Base-by-base conservation (phyloP, 768 basidiomycete genomes). In the Trametes sanguinea region DNA sequence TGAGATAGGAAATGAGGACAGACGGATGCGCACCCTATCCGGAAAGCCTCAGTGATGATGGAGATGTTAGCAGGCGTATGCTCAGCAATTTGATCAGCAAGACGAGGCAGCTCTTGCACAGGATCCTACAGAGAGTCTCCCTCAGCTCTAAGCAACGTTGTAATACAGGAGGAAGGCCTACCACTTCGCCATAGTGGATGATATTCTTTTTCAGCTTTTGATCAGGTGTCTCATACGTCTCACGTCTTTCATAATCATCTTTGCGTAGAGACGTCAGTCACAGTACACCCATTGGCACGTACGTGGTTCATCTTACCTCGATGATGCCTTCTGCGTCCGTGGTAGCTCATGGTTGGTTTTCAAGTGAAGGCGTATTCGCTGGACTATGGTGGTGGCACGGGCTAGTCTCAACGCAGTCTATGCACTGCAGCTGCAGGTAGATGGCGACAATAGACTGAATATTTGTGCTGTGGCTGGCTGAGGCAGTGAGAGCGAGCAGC, bases 111-210 rank as follows among this genome's bases (percentile, higher is more conserved):
- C 70, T 93, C 91, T 68, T 92, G 86, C 6, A 80, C 59, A 30
- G 85, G 80, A 65, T 92, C 90, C 92, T 93, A 63, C 42, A 54
- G 16, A 11, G 60, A 37, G 13, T 32, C n/a, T 54, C 10, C 33
- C 14, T 30, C 5, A 30, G 40, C 54, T 11, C 27, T 13, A 44
- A 27, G 35, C 52, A 5, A 52, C 39, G 14, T 13, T 1, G 30
- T 29, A 22, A 33, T 51, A 32, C 35, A 42, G 7, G 54, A 65
- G 27, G 51, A 33, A 40, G 17, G 77, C 90, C 78, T 69, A 92
- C 92, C 74, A 91, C 90, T 81, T 94, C 92, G 44, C 91, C 92
- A 54, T 90, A 76, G 69, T 85, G 88, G 68, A 92, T 76, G 64
- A 94, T 87, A 45, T 82, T 76, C 51, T 76, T 78, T 72, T 84